phyloP scores from a whole-genome alignment of 2,329 filamentous ascomycete genomes.

The Fonsecaea monophora region DNA sequence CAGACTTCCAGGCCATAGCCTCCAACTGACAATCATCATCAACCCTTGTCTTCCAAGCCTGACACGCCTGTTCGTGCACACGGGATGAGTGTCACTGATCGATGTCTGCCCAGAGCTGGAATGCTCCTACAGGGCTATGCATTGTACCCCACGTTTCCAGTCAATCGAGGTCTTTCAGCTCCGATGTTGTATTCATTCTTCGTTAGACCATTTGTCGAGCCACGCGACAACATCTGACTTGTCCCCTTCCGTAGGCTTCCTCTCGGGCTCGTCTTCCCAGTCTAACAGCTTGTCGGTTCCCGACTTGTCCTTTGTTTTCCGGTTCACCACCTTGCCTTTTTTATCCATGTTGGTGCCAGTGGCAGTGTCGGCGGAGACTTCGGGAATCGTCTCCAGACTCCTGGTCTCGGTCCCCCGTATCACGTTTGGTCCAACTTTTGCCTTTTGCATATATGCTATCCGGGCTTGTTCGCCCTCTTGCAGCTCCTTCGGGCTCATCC shows the following conservation, averaged over 20 bases:
- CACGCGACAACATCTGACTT: conserved; percentile 38
- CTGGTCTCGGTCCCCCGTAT: conserved; percentile 34
- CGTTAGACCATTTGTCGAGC: conserved; percentile 39
- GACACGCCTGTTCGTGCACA: not conserved
- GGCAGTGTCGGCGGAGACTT: conserved; percentile 21
- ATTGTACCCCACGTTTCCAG: not conserved
- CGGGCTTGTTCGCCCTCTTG: conserved; percentile 31
- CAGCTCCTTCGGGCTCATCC: conserved; percentile 27
- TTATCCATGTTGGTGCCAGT: conserved; percentile 27
- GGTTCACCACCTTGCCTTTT: conserved; percentile 31
- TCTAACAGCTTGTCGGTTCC: conserved; percentile 38
- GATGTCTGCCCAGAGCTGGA: not conserved
- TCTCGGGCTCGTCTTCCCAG: conserved; percentile 40
- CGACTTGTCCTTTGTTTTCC: conserved; percentile 39
- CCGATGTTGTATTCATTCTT: conserved; percentile 4
- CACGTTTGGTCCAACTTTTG: conserved; percentile 37
- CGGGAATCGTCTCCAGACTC: conserved; percentile 24
- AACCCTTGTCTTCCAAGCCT: not conserved
- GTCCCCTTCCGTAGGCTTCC: conserved; percentile 29
- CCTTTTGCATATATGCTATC: conserved; percentile 31
- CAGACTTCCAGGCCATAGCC: not conserved
- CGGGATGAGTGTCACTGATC: not conserved
- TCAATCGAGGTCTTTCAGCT: not conserved
- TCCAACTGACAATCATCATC: not conserved
- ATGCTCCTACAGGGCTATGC: not conserved